A percentile compares a stretch with the other conserved stretches of the same genome.
Conservation (phyloP, 2,329 filamentous ascomycete species). For the Stachybotrys chlorohalonatus region DNA sequence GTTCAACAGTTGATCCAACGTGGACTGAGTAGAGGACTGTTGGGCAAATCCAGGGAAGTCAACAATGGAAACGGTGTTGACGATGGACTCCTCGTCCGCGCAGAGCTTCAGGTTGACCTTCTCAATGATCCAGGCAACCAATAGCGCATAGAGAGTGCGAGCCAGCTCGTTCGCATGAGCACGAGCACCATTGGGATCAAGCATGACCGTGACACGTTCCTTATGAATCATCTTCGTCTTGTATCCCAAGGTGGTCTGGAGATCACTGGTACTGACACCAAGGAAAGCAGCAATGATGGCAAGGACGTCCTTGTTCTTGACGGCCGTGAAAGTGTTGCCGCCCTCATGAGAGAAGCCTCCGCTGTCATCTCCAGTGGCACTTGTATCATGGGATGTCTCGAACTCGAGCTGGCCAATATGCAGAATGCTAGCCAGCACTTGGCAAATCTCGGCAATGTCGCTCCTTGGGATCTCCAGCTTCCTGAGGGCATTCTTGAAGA, state of each 20-base stretch:
- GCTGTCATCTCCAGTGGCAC: slow-evolving; percentile 76
- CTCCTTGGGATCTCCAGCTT: slow-evolving; percentile 89
- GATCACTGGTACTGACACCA: slow-evolving; percentile 68
- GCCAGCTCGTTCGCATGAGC: slow-evolving; percentile 91
- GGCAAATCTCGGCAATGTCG: slow-evolving; percentile 95
- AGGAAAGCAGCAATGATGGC: slow-evolving; percentile 87
- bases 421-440: slow-evolving; percentile 87
- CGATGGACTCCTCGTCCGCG: slow-evolving; percentile 76
- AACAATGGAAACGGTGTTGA: slow-evolving; percentile 88
- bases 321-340: slow-evolving; percentile 72
- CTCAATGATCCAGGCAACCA: slow-evolving; percentile 92
- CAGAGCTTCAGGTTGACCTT: slow-evolving; percentile 84
- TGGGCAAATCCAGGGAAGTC: slow-evolving; percentile 96
- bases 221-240: slow-evolving; percentile 95
- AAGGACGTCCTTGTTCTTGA: slow-evolving; percentile 89
- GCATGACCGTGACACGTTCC: slow-evolving; percentile 97
- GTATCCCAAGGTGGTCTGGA: slow-evolving; percentile 85
- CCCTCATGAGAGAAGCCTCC: slow-evolving; percentile 96
- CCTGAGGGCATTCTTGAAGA: slow-evolving; percentile 91
- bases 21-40: slow-evolving; percentile 71
- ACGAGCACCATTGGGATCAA: slow-evolving; percentile 83
- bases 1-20: slow-evolving; percentile 85
- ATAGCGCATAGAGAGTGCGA: slow-evolving; percentile 82
- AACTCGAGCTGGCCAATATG: slow-evolving; percentile 98
- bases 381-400: slow-evolving; percentile 69